Base-by-base conservation (phyloP, 2,329 filamentous ascomycete species). In the Scedosporium apiospermum region DNA sequence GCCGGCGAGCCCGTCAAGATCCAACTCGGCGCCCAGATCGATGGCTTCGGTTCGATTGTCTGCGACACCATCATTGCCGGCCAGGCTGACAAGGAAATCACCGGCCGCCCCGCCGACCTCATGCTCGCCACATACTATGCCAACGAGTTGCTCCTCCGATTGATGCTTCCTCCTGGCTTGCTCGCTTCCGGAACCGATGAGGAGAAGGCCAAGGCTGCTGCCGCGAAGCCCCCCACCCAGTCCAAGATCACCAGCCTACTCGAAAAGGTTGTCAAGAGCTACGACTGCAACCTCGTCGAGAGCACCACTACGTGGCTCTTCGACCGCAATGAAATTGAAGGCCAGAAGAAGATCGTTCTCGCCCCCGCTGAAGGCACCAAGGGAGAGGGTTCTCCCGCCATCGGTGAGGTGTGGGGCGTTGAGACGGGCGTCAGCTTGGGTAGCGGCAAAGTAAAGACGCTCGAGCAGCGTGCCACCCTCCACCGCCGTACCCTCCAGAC, bases 271-370 rank as follows among this genome's bases (percentile, higher is more conserved):
- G 90, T 88, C 73, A 92, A 96, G 80, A 83, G 85, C 69, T 99
- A 96, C 77, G 93, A 91, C 65, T 93, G 90, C 82, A 96, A 88
- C 75, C 80, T 98, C 27, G 91, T 99, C 63, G 95, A 99, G 84
- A 96, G 93, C 83, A 99, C 95, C 66, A 99, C 95, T 53, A 96
- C 91, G 72, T 99, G 95, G 93, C 79, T 91, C 65, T 98, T 99
- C 74, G 92, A 91, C 73, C 90, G 90, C 75, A 96, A 98, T 77
- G 95, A 99, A 77, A 98, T 99, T 67, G 95, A 99, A 81, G 90
- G 90, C 71, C 75, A 89, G 82, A 97, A 97, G 88, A 98, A 97
- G 86, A 96, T 99, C 72, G 95, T 99, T 68, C 81, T 99, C 63
- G 84, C 91, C 26, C 90, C 92, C 41, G 85, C 87, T 60, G 92